Base-by-base conservation (phyloP, 1,139 yeast genomes). In the Tardiomyces depauwii region DNA sequence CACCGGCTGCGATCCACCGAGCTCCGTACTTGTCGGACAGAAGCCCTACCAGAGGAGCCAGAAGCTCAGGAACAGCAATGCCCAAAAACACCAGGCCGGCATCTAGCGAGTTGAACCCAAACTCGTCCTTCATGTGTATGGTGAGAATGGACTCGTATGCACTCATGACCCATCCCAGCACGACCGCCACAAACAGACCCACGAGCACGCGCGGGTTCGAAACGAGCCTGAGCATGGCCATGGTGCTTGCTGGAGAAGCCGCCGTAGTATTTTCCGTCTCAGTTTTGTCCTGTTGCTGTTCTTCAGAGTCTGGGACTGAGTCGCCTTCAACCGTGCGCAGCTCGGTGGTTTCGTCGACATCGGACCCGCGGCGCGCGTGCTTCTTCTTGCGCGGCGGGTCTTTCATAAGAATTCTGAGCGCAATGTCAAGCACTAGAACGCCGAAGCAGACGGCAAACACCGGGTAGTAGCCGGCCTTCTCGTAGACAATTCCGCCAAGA, bases 401-500 rank as follows among this genome's bases (percentile, higher is more conserved):
- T 21, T 7, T 21, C 7, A 21, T 21, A 4, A 21, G 25, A 4
- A 21, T 4, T 21, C 25, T 21, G 7, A 21, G 25, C 4, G 25
- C 25, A 4, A 21, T 7, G 25, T 21, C 25, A 21, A 21, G 7
- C 25, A 21, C 25, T 7, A 21, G 25, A 21, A 21, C 7, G 1
- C 57, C 66, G 49, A 65, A 63, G 39, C 63, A 58, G 13, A 64
- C 51, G 41, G 55, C 59, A 46, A 59, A 65, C 10, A 65, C 67
- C 2, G 65, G 51, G 43, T 61, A 56, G 47, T 65, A 65, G 2
- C 70, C 70, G 1, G 57, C 59, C 18, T 46, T 48, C n/a, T 59
- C 61, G 42, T 63, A 65, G 7, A 63, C 55, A n/a, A 63, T 49
- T 6, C 70, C 70, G 7, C 70, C 69, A 11, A 65, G 42, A 16